Conservation (phyloP, 192 early-diverging fungal species). For the Backusella luteola region DNA sequence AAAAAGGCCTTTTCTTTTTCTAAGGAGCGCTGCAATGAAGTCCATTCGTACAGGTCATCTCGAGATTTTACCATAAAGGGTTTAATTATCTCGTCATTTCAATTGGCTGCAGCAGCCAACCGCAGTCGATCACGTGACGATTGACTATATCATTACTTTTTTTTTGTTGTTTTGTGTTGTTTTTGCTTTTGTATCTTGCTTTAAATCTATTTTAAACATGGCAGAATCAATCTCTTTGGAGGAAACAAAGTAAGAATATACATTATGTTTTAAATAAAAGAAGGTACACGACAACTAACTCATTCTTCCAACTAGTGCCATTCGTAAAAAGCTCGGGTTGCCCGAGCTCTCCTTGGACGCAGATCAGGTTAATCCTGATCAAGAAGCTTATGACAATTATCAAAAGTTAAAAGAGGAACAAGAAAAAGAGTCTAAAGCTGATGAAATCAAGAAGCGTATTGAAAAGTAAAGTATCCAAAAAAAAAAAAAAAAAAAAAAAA, state of each 20-base stretch:
- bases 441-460: slow-evolving; percentile 51
- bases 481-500: not conserved
- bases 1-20: no score
- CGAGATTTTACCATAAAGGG: no score
- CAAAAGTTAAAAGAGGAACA: slow-evolving; percentile 50
- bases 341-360: slow-evolving; percentile 35
- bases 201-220: slow-evolving; percentile 8
- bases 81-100: no score
- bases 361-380: slow-evolving; percentile 37
- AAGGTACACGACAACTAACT: not conserved
- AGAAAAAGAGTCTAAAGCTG: slow-evolving; percentile 46
- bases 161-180: not conserved
- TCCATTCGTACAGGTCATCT: no score
- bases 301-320: slow-evolving; percentile 34
- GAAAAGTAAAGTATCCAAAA: slow-evolving; percentile 40
- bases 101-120: no score
- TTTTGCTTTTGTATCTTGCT: not conserved
- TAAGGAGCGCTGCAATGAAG: no score
- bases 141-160: not conserved
- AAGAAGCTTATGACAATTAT: slow-evolving; percentile 57
- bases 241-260: slow-evolving; percentile 49
- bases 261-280: not conserved
- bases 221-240: slow-evolving; percentile 47
- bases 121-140: not conserved
- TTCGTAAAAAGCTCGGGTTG: slow-evolving; percentile 54